These are phyloP conservation scores for Mycena vulgaris DNA, from an alignment of 768 basidiomycete species.

Conservation along the genomic window DNA sequence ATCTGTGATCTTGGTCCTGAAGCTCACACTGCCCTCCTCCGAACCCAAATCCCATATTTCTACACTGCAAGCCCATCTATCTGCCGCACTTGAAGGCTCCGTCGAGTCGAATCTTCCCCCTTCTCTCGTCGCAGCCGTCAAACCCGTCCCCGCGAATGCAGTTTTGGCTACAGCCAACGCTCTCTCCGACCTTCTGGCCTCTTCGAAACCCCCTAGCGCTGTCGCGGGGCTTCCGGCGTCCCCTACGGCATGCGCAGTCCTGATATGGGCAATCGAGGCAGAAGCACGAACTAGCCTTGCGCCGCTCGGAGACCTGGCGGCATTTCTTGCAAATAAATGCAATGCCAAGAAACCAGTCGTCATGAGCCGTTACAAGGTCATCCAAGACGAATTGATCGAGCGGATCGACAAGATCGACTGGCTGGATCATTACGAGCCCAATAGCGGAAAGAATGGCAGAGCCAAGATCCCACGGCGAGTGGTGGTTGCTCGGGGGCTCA, in stretches of 20 bases:
- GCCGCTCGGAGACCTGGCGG: constrained; percentile 70
- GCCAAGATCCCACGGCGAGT: constrained; percentile 75
- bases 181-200: constrained; percentile 61
- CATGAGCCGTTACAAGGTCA: constrained; percentile 77
- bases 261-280: constrained; percentile 81
- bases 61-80: constrained; percentile 68
- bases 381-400: constrained; percentile 72
- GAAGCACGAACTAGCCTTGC: constrained; percentile 69
- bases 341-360: constrained; percentile 68
- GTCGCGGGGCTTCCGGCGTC: constrained; percentile 56
- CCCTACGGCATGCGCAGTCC: constrained; percentile 76
- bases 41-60: constrained; percentile 76
- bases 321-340: constrained; percentile 66
- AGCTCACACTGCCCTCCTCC: constrained; percentile 65
- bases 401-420: constrained; percentile 81
- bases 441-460: constrained; percentile 65
- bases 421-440: constrained; percentile 71
- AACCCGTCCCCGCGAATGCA: constrained; percentile 49
- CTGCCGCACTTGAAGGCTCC: constrained; percentile 52
- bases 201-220: constrained; percentile 55
- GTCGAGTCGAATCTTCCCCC: constrained; percentile 57
- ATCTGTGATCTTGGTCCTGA: constrained; percentile 66
- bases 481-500: constrained; percentile 76
- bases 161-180: constrained; percentile 60
- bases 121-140: constrained; percentile 59